A percentile compares a stretch with the other conserved stretches of the same genome.
These are phyloP conservation scores for Leishmania lainsoni DNA, from an alignment of 208 protist genomes.

Conservation along the genomic window DNA sequence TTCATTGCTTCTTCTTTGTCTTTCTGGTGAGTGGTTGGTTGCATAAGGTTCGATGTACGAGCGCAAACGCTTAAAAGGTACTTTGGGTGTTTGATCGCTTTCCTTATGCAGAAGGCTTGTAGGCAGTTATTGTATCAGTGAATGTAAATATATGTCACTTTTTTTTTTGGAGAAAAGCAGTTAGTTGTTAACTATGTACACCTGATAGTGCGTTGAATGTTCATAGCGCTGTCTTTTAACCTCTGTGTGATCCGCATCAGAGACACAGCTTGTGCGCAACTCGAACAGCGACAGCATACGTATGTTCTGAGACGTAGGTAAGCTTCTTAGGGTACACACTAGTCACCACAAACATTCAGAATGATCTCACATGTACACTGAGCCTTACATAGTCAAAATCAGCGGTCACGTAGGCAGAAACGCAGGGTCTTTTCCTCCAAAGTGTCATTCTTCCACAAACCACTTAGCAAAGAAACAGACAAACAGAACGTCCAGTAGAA, in stretches of 20 bases:
- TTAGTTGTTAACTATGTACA: not conserved
- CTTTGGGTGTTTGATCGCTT: not conserved
- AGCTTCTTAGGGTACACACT: not conserved
- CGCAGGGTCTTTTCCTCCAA: not conserved
- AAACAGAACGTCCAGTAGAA: not conserved
- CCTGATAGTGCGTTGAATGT: not conserved
- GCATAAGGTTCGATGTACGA: slow-evolving; percentile 17
- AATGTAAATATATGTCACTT: not conserved
- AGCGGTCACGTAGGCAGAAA: not conserved
- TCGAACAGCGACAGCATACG: too few relatives aligned
- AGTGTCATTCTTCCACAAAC: not conserved
- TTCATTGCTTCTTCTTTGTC: not conserved
- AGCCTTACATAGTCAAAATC: not conserved
- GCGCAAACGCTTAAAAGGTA: slow-evolving; percentile 7
- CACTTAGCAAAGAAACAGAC: not conserved
- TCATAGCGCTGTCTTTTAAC: not conserved
- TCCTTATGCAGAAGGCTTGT: not conserved
- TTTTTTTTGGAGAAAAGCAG: not conserved
- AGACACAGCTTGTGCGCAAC: not conserved
- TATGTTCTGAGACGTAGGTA: not conserved
- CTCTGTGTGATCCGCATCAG: not conserved
- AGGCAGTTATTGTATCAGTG: not conserved
- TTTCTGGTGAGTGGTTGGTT: not conserved
- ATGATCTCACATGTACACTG: not conserved
- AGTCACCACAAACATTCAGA: not conserved